Evolutionary conservation across 176 grass and related monocot species (phyloP).

Genomic region (Avena insularis): DNA sequence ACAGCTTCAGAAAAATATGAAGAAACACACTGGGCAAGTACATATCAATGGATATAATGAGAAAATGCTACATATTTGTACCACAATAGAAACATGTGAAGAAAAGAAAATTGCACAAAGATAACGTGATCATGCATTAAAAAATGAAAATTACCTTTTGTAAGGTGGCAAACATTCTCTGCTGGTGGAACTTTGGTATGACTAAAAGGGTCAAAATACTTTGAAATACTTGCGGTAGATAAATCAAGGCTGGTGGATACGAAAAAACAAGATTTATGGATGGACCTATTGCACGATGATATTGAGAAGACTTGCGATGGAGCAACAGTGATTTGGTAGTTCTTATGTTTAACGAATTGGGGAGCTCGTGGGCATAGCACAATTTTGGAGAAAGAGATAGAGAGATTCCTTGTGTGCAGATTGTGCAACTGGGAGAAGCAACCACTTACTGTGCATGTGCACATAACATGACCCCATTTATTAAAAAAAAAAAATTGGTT

Average conservation of each 20-base stretch:
- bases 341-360: neutral
- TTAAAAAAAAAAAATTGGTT: neutral
- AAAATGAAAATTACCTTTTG: neutral
- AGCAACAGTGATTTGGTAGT: neutral
- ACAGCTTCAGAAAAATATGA: neutral
- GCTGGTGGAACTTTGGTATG: neutral
- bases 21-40: neutral
- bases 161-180: neutral
- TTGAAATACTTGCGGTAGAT: neutral
- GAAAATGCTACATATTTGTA: neutral
- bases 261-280: neutral
- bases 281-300: neutral
- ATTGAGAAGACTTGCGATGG: neutral
- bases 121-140: neutral
- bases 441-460: neutral
- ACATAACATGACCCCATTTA: neutral
- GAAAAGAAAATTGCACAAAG: neutral
- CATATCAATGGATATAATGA: neutral
- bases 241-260: neutral
- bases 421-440: constrained; percentile 1
- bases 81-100: neutral
- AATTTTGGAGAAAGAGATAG: no score
- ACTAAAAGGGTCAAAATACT: neutral
- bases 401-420: neutral
- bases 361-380: no score